Percentiles rank a stretch among this genome's conserved stretches.
Conservation (phyloP, 192 early-diverging fungal species). For the Coemansia umbellata region DNA sequence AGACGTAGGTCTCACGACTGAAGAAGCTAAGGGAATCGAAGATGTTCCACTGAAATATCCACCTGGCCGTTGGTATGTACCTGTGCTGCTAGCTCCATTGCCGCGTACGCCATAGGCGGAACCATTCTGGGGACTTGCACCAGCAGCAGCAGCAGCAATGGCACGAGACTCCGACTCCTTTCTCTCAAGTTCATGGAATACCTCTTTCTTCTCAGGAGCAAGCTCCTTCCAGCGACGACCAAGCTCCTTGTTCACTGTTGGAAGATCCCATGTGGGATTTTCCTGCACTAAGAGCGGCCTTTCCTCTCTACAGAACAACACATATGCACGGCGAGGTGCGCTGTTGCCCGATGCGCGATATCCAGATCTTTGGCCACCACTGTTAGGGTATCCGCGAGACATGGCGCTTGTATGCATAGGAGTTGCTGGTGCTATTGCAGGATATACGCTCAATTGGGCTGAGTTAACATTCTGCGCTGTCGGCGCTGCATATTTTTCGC, state of each 20-base stretch:
- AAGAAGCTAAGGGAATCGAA: neutral
- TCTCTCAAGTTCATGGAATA: slow-evolving; percentile 36
- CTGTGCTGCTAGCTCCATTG: slow-evolving; percentile 7
- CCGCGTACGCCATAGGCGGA: neutral
- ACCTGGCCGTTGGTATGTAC: slow-evolving; percentile 26
- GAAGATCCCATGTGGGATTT: slow-evolving; percentile 46
- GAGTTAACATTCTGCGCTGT: neutral
- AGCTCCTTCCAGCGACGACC: slow-evolving; percentile 51
- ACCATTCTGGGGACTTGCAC: neutral
- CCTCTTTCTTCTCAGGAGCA: slow-evolving; percentile 24
- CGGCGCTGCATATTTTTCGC: slow-evolving; percentile 25
- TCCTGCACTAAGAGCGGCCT: slow-evolving; percentile 32
- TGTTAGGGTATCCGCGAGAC: slow-evolving; percentile 1
- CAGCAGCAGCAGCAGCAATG: slow-evolving; percentile 5
- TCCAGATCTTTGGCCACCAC: slow-evolving; percentile 14
- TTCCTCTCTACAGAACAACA: slow-evolving; percentile 46
- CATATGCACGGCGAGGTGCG: slow-evolving; percentile 48
- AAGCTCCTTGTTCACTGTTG: slow-evolving; percentile 51
- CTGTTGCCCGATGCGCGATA: slow-evolving; percentile 18
- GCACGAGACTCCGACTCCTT: slow-evolving; percentile 39
- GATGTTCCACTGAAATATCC: slow-evolving; percentile 16
- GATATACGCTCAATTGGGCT: neutral
- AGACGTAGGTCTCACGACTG: slow-evolving; percentile 1
- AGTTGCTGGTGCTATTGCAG: neutral
- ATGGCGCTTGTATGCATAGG: neutral